phyloP scores from a whole-genome alignment of 2,329 filamentous ascomycete genomes.

The Nigrospora oryzae region DNA sequence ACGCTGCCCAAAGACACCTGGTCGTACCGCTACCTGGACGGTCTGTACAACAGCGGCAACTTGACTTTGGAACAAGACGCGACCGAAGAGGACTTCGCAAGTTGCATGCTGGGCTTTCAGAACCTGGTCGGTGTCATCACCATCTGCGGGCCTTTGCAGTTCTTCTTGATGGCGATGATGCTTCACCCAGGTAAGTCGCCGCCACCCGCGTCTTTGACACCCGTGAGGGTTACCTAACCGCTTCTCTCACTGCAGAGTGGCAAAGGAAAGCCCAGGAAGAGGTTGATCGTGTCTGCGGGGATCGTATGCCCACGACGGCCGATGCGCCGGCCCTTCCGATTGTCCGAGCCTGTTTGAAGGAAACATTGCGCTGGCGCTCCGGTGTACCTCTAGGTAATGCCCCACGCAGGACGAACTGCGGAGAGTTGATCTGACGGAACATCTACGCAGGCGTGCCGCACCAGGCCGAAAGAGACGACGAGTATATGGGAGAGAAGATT shows the following conservation, averaged over 20 bases:
- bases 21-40: slow-evolving; percentile 38
- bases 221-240: too few relatives aligned
- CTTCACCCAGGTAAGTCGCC: slow-evolving; percentile 28
- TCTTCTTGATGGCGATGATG: slow-evolving; percentile 43
- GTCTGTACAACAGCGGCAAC: slow-evolving; percentile 30
- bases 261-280: slow-evolving; percentile 46
- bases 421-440: background rate
- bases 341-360: slow-evolving; percentile 47
- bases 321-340: slow-evolving; percentile 43
- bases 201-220: too few relatives aligned
- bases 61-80: slow-evolving; percentile 27
- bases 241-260: slow-evolving; percentile 24
- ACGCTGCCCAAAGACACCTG: slow-evolving; percentile 36
- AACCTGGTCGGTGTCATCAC: slow-evolving; percentile 42
- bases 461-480: slow-evolving; percentile 36
- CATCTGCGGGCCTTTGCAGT: slow-evolving; percentile 38
- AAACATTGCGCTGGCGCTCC: slow-evolving; percentile 50
- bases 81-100: slow-evolving; percentile 35
- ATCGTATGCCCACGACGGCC: slow-evolving; percentile 39
- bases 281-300: slow-evolving; percentile 46
- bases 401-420: too few relatives aligned
- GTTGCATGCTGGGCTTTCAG: slow-evolving; percentile 43
- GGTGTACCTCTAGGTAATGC: slow-evolving; percentile 39
- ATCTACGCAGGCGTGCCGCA: slow-evolving; percentile 33
- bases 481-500: slow-evolving; percentile 36